Conservation (phyloP, 2,329 filamentous ascomycete species). For the Coniochaeta prunicola region DNA sequence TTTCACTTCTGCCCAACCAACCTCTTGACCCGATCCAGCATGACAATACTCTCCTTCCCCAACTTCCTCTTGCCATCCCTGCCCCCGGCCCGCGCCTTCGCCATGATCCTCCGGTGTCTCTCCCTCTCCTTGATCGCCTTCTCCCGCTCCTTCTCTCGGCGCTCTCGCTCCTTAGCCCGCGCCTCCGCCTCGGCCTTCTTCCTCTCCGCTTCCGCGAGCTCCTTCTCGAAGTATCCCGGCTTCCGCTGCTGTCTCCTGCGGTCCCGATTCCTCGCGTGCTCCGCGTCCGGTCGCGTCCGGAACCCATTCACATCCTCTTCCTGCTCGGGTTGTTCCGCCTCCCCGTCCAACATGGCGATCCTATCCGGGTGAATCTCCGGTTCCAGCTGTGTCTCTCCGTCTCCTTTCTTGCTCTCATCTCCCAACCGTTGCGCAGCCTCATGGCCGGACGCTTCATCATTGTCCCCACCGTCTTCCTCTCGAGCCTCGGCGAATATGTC, state of each 20-base stretch:
- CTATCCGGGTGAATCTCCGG: constrained; percentile 51
- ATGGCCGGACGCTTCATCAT: not conserved
- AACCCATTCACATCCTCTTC: not conserved
- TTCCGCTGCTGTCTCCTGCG: not conserved
- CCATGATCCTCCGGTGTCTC: constrained; percentile 58
- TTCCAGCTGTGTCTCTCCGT: constrained; percentile 66
- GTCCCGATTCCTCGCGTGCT: not conserved
- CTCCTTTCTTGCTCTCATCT: not conserved
- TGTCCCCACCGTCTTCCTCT: not conserved
- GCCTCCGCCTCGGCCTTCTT: constrained; percentile 33
- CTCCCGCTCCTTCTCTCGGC: constrained; percentile 55
- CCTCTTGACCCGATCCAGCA: constrained; percentile 72
- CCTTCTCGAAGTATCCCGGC: constrained; percentile 50
- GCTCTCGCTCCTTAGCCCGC: constrained; percentile 32
- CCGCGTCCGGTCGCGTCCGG: not conserved
- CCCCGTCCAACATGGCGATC: not conserved
- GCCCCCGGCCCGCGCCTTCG: constrained; percentile 62
- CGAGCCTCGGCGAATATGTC: not conserved
- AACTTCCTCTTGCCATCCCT: constrained; percentile 66
- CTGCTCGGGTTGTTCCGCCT: not conserved
- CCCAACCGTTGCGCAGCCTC: not conserved
- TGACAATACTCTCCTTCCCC: constrained; percentile 69
- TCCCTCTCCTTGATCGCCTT: constrained; percentile 58
- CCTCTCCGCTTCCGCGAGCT: constrained; percentile 40
- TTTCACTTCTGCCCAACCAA: constrained; percentile 42